phyloP scores from a whole-genome alignment of 108 stramenopile genomes.

The Skeletonema grethae region DNA sequence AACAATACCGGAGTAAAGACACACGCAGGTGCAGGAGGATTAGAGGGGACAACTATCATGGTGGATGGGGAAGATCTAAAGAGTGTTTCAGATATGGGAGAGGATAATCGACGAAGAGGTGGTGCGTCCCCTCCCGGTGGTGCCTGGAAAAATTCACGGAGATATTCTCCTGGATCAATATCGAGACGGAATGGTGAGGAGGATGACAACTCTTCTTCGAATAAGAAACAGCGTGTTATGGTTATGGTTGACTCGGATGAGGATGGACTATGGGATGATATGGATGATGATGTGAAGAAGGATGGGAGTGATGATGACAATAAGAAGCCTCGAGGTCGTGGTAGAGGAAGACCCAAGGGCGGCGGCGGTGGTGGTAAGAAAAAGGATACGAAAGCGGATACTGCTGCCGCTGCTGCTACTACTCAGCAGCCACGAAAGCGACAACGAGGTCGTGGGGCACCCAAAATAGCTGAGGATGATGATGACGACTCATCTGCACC shows the following conservation, averaged over 20 bases:
- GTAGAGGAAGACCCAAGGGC: conserved; percentile 8
- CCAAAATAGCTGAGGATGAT: background rate
- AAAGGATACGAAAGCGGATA: background rate
- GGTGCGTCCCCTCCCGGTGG: background rate
- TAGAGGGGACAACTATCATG: conserved; percentile 23
- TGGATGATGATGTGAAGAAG: conserved; percentile 16
- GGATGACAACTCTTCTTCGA: conserved; percentile 10
- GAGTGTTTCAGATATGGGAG: conserved; percentile 31
- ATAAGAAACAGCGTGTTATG: background rate
- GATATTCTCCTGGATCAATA: background rate
- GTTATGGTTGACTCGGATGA: conserved; percentile 17
- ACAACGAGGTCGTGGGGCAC: background rate
- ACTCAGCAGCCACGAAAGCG: background rate
- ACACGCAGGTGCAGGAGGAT: conserved; percentile 9
- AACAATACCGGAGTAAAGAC: background rate
- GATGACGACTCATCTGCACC: conserved; percentile 4
- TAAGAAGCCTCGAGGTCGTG: conserved; percentile 1
- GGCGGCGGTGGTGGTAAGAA: conserved; percentile 3
- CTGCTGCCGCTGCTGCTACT: background rate
- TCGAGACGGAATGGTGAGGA: background rate
- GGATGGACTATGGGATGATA: conserved; percentile 49
- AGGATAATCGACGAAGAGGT: conserved; percentile 7
- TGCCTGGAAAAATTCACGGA: conserved; percentile 9
- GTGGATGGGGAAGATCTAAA: conserved; percentile 13
- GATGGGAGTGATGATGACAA: conserved; percentile 13